A percentile compares a stretch with the other conserved stretches of the same genome.
phyloP scores from a whole-genome alignment of 2,329 filamentous ascomycete species.

The Cladosporium sp. region DNA sequence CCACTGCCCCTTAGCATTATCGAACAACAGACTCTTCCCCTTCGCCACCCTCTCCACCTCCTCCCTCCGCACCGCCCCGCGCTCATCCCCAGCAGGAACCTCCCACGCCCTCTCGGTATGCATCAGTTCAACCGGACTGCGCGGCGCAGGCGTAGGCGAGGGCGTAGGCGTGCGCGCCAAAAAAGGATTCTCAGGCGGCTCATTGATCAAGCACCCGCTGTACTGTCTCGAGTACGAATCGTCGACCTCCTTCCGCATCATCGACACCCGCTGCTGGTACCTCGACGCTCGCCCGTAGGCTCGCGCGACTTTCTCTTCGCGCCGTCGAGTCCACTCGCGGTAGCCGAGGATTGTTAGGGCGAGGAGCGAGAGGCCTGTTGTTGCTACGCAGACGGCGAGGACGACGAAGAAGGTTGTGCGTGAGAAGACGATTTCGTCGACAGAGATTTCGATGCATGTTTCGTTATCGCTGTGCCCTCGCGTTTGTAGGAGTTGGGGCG shows the following conservation, averaged over 20 bases:
- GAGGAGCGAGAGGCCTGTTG: slow-evolving; percentile 21
- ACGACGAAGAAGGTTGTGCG: slow-evolving; percentile 35
- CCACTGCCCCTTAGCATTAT: slow-evolving; percentile 16
- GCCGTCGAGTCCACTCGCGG: slow-evolving; percentile 18
- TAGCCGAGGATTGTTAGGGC: slow-evolving; percentile 17
- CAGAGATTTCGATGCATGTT: slow-evolving; percentile 12
- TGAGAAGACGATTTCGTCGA: slow-evolving; percentile 22
- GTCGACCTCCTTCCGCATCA: slow-evolving; percentile 25
- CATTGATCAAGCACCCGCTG: slow-evolving; percentile 19
- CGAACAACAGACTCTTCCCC: slow-evolving; percentile 25
- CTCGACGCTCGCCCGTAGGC: slow-evolving; percentile 22
- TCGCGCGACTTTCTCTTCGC: slow-evolving; percentile 16
- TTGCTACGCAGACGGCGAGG: slow-evolving; percentile 20
- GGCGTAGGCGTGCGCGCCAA: slow-evolving; percentile 13
- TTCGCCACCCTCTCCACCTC: slow-evolving; percentile 12
- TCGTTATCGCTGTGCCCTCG: not conserved
- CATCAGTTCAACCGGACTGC: slow-evolving; percentile 24
- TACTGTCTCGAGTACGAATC: slow-evolving; percentile 21
- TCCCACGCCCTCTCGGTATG: slow-evolving; percentile 21
- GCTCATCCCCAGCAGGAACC: slow-evolving; percentile 17
- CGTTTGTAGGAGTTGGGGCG: not conserved
- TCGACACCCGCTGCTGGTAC: slow-evolving; percentile 21
- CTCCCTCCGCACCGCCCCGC: not conserved
- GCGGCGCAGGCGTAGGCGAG: slow-evolving; percentile 1
- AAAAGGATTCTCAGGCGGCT: slow-evolving; percentile 27